Conservation (phyloP, 176 grass and related monocot genomes). For the Oryza australiensis region DNA sequence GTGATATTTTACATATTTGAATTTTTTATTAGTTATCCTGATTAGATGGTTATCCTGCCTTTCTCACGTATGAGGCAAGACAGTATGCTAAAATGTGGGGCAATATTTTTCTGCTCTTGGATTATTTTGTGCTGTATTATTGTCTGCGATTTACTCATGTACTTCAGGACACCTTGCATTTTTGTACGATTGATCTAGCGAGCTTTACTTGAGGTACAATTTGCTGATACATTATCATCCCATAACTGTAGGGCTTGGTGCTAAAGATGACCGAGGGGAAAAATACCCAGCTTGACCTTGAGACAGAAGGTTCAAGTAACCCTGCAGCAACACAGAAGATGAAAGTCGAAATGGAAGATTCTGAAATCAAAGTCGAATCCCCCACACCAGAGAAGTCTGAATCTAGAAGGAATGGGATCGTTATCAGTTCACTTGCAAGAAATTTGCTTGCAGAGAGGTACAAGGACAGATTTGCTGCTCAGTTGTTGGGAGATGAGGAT, state of each 20-base stretch:
- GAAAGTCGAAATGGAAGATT: conserved; percentile 37
- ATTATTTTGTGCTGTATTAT: neutral
- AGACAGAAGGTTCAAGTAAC: conserved; percentile 38
- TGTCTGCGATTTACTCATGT: neutral
- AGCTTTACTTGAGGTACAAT: neutral
- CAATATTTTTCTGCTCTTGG: neutral
- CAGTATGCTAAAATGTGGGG: conserved; percentile 3
- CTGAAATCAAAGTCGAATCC: conserved; percentile 56
- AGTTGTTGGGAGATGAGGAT: conserved; percentile 29
- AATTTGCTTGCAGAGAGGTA: conserved; percentile 67
- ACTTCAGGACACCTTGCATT: conserved; percentile 1
- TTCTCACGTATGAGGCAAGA: neutral
- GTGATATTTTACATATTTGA: neutral
- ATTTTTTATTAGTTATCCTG: neutral
- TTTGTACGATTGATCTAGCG: conserved; percentile 15
- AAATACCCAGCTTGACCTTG: conserved; percentile 34
- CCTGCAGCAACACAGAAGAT: conserved; percentile 32
- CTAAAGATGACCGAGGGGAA: conserved; percentile 32
- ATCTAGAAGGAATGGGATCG: conserved; percentile 51
- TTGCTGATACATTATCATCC: neutral
- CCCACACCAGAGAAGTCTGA: conserved; percentile 79
- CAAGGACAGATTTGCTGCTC: conserved; percentile 49
- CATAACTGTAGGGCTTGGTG: conserved; percentile 50
- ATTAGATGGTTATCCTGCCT: neutral
- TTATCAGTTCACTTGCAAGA: conserved; percentile 59